phyloP scores from a whole-genome alignment of 2,329 filamentous ascomycete genomes.

The Sporothrix pallida region DNA sequence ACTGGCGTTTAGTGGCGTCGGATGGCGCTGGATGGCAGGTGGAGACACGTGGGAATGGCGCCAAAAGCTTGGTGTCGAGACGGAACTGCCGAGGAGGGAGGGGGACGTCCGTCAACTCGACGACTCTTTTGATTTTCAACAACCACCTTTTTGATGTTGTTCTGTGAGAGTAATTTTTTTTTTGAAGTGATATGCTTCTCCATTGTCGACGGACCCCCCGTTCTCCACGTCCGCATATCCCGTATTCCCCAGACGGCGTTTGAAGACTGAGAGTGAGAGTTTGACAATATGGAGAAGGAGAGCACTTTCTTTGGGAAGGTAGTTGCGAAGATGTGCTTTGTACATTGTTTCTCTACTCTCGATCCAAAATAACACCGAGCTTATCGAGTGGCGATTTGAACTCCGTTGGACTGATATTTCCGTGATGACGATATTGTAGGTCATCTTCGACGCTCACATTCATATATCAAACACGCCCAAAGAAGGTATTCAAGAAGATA shows the following conservation, averaged over 20 bases:
- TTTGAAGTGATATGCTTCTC: too few species aligned
- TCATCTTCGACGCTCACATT: background rate
- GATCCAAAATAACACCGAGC: background rate
- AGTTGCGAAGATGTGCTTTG: background rate
- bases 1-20: background rate
- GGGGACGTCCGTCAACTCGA: background rate
- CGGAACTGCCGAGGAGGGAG: conserved; percentile 5
- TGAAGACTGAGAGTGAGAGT: background rate
- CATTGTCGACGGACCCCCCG: background rate
- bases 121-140: conserved; percentile 9
- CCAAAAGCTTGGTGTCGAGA: background rate
- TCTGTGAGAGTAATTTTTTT: background rate
- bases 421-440: background rate
- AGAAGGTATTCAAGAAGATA: background rate
- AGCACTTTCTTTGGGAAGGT: background rate
- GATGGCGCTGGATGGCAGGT: background rate
- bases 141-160: background rate
- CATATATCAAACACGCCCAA: conserved; percentile 11
- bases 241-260: conserved; percentile 2
- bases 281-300: background rate
- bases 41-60: conserved; percentile 1
- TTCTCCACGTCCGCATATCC: background rate
- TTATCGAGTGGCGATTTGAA: background rate
- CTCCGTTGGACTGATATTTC: background rate
- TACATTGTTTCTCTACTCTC: background rate